A percentile compares a stretch with the other conserved stretches of the same genome.
Conservation (phyloP, 495 filamentous ascomycete species). For the Usnea hakonensis region DNA sequence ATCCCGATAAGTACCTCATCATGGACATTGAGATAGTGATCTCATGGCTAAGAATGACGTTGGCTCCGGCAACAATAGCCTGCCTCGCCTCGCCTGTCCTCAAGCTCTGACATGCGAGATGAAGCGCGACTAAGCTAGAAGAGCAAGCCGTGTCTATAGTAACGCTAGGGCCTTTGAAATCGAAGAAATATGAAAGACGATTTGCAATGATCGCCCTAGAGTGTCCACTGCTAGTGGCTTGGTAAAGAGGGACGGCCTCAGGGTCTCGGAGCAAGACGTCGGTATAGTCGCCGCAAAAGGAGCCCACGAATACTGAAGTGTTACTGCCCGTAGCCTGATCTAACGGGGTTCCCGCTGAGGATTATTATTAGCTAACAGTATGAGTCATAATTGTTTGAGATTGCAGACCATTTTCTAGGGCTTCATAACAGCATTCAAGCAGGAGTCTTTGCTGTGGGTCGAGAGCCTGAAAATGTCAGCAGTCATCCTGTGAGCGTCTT, state of each 20-base stretch:
- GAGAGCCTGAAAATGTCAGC: neutral
- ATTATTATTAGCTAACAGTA: too few species aligned
- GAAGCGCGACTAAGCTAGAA: conserved; percentile 42
- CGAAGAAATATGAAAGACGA: conserved; percentile 28
- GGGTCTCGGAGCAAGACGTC: conserved; percentile 6
- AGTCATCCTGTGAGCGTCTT: neutral
- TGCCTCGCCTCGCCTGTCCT: conserved; percentile 36
- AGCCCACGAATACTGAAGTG: conserved; percentile 19
- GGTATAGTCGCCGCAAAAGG: conserved; percentile 19
- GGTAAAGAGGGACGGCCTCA: conserved; percentile 11
- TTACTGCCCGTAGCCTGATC: conserved; percentile 8
- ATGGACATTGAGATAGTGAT: neutral
- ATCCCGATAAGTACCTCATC: neutral
- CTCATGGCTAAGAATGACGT: conserved; percentile 30
- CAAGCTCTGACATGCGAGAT: conserved; percentile 43
- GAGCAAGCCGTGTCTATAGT: conserved; percentile 38
- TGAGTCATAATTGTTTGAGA: neutral
- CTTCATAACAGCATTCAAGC: neutral
- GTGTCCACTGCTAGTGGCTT: conserved; percentile 32
- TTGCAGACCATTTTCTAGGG: conserved; percentile 5
- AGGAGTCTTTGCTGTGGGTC: neutral
- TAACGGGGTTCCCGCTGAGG: conserved; percentile 16
- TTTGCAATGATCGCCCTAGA: conserved; percentile 16
- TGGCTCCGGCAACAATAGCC: conserved; percentile 36
- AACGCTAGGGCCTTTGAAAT: conserved; percentile 19